These are phyloP conservation scores for Plasmodium relictum DNA, from an alignment of 169 alveolate species.

Conservation along the genomic window DNA sequence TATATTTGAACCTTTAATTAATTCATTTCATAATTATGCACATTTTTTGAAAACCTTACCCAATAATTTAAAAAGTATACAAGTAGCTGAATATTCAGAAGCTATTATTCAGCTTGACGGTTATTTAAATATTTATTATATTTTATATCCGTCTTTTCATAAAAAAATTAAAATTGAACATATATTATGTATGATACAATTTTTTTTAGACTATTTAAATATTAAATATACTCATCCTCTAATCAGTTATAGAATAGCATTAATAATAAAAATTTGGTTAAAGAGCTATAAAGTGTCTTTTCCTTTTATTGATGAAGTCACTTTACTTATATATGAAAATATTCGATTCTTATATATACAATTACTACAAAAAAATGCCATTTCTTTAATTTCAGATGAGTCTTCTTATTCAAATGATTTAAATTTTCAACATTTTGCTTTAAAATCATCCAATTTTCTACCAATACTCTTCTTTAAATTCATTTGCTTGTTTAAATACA, in stretches of 20 bases:
- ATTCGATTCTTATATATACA: constrained; percentile 25
- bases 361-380: constrained; percentile 12
- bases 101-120: constrained; percentile 58
- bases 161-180: constrained; percentile 56
- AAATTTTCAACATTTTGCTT: constrained; percentile 12
- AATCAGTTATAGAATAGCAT: constrained; percentile 53
- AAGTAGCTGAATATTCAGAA: constrained; percentile 23
- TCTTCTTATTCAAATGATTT: not conserved
- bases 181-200: constrained; percentile 51
- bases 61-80: constrained; percentile 33
- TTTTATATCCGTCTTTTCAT: constrained; percentile 68
- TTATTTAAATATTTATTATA: constrained; percentile 51
- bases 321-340: constrained; percentile 48
- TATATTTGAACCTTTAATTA: constrained; percentile 64
- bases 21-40: constrained; percentile 62
- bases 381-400: not conserved
- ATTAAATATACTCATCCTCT: constrained; percentile 51
- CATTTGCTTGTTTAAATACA: constrained; percentile 36
- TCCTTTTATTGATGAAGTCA: constrained; percentile 56
- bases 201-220: constrained; percentile 31
- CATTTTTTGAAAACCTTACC: constrained; percentile 37
- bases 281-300: constrained; percentile 47
- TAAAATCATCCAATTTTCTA: constrained; percentile 47
- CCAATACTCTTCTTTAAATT: constrained; percentile 66
- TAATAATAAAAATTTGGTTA: constrained; percentile 51